These are phyloP conservation scores for Grigorovia yakushimaensis DNA, from an alignment of 805 yeast species.

Conservation along the genomic window DNA sequence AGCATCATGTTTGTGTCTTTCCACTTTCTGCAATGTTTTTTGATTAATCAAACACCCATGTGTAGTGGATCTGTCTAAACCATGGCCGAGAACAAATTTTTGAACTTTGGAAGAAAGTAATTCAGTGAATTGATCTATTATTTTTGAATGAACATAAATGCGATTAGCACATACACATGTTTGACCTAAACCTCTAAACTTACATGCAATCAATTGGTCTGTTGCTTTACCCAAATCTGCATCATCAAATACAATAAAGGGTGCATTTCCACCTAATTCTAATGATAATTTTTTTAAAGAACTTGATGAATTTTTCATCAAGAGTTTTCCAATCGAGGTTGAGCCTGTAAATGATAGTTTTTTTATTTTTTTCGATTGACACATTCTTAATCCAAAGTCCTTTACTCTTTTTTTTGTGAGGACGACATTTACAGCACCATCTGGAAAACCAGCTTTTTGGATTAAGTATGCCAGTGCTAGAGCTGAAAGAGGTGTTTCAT, in stretches of 20 bases:
- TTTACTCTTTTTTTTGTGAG: slow-evolving; percentile 43
- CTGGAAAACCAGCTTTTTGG: slow-evolving; percentile 52
- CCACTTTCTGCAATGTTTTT: slow-evolving; percentile 43
- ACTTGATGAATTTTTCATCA: slow-evolving; percentile 47
- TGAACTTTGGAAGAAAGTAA: slow-evolving; percentile 37
- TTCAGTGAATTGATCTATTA: slow-evolving; percentile 40
- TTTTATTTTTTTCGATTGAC: slow-evolving; percentile 39
- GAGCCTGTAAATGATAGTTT: slow-evolving; percentile 60
- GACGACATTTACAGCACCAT: slow-evolving; percentile 46
- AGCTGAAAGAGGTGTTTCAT: slow-evolving; percentile 52
- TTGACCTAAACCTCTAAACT: slow-evolving; percentile 55
- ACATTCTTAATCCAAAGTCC: slow-evolving; percentile 40
- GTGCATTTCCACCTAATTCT: slow-evolving; percentile 64
- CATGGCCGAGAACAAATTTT: slow-evolving; percentile 46
- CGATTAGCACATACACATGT: slow-evolving; percentile 59
- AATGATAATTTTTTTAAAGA: slow-evolving; percentile 52
- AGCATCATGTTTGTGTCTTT: slow-evolving; percentile 46
- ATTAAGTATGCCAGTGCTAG: slow-evolving; percentile 47
- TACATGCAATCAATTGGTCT: slow-evolving; percentile 41
- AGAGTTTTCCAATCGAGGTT: slow-evolving; percentile 48
- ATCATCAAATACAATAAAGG: slow-evolving; percentile 51
- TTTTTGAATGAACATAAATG: slow-evolving; percentile 42
- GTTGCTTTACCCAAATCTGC: slow-evolving; percentile 50
- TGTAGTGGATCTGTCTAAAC: slow-evolving; percentile 40
- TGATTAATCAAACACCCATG: slow-evolving; percentile 50